Percentiles rank a stretch among this genome's conserved stretches.
phyloP scores from a whole-genome alignment of 2,329 filamentous ascomycete genomes.

The Intubia oerlemansii region DNA sequence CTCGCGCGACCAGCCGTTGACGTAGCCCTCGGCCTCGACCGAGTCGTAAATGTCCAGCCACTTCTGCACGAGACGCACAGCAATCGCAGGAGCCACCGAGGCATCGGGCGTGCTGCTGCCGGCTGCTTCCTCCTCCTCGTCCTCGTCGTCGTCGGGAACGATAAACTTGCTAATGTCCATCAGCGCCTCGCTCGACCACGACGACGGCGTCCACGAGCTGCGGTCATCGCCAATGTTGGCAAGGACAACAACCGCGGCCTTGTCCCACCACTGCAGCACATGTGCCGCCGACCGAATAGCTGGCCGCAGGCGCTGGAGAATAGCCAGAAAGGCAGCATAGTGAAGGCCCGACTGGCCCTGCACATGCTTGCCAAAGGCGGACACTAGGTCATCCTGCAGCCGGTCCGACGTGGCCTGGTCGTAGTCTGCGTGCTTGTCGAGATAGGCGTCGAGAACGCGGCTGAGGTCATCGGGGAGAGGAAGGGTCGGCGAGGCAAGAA shows the following conservation, averaged over 20 bases:
- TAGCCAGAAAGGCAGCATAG: conserved; percentile 45
- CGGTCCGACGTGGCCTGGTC: conserved; percentile 50
- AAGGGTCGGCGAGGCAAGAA: conserved; percentile 24
- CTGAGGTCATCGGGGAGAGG: conserved; percentile 47
- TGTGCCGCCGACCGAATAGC: conserved; percentile 40
- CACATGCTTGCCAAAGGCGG: conserved; percentile 44
- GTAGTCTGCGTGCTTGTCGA: conserved; percentile 42
- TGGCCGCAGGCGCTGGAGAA: conserved; percentile 42
- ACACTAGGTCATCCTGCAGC: conserved; percentile 50
- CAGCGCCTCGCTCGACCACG: conserved; percentile 40
- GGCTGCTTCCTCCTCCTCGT: conserved; percentile 15
- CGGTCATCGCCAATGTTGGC: conserved; percentile 38
- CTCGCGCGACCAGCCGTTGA: conserved; percentile 22
- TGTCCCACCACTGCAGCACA: conserved; percentile 51
- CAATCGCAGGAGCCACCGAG: conserved; percentile 18
- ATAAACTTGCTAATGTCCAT: conserved; percentile 44
- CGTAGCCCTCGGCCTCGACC: conserved; percentile 16
- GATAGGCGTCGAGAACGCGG: conserved; percentile 41
- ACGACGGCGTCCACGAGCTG: too few relatives aligned
- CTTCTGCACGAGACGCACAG: conserved; percentile 31
- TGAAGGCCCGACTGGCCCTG: conserved; percentile 27
- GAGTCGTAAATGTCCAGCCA: conserved; percentile 30
- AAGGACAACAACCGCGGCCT: conserved; percentile 31
- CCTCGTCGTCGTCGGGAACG: conserved; percentile 35
- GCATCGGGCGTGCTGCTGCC: conserved; percentile 10